Evolutionary conservation across 208 protist species (phyloP), one percentile per base, ranked within the genome.

Genomic region (Leishmania mexicana): DNA sequence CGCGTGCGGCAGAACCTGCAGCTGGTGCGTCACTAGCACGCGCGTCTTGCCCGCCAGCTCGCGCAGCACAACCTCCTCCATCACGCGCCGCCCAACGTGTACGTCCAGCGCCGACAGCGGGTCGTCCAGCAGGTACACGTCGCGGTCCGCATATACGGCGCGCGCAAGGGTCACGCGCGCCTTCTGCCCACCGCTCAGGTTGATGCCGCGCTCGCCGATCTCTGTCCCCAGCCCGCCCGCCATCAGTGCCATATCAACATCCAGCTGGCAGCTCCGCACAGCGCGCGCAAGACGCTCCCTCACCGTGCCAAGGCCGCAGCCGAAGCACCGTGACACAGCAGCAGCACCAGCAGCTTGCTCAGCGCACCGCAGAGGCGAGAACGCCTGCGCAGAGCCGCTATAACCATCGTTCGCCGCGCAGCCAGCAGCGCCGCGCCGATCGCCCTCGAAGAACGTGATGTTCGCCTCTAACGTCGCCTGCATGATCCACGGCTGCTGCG

Each of bases 401-500:
- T 96, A 88, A 47, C 70, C 45, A 4, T 71, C 24, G 71, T 10
- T n/a, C 13, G 11, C 51, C 5, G 15, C 11, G n/a, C 47, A 47
- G 24, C 21, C 51, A 1, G 42, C n/a, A 40, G 38, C 17, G 5
- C 77, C 1, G 40, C 71, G 79, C 28, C 70, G 68, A 35, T 92
- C 85, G 28, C 73, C 68, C 57, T 80, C 65, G 64, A 96, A 97
- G 78, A 99, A 99, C 7, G 96, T 70, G 65, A 99, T 96, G 82
- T 99, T 99, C 11, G 98, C 93, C 19, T 86, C 82, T 13, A 99
- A 31, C n/a, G 97, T 98, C 15, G 88, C 89, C 81, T 99, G 97
- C 83, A 97, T 91, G n/a, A 99, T 95, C 92, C 94, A 99, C 51
- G 97, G 83, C 81, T 96, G 87, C 85, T 99, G 98, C 19, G 97